These are phyloP conservation scores for Beverwykella pulmonaria DNA, from an alignment of 495 filamentous ascomycete genomes.

Conservation along the genomic window DNA sequence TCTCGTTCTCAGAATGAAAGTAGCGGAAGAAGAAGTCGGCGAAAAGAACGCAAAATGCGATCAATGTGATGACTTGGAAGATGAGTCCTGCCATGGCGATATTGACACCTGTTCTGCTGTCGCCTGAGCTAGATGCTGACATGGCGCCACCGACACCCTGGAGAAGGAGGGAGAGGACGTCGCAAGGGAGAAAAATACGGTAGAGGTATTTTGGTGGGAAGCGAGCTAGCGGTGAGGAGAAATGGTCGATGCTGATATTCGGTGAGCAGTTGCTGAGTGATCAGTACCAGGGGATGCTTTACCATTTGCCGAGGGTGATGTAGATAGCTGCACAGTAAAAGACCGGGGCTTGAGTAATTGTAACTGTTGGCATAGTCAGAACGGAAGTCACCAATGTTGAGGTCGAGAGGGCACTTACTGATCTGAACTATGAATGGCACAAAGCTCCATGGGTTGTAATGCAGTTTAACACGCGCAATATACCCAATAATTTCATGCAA, in stretches of 20 bases:
- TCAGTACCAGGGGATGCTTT: too few relatives aligned
- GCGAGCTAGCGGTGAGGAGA: not conserved
- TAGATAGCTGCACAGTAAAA: conserved; percentile 18
- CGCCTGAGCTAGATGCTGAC: conserved; percentile 1
- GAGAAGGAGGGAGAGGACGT: conserved; percentile 12
- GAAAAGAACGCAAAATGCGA: conserved; percentile 2
- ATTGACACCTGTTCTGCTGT: conserved; percentile 1
- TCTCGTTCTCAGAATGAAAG: not conserved
- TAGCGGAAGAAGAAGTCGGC: conserved; percentile 19
- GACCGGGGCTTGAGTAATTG: conserved; percentile 8
- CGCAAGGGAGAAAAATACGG: conserved; percentile 16
- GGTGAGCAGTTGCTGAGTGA: not conserved
- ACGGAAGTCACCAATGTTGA: not conserved
- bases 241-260: not conserved
- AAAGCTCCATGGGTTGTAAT: conserved; percentile 54
- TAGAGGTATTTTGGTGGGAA: conserved; percentile 12
- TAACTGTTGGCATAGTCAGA: not conserved
- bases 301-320: conserved; percentile 4
- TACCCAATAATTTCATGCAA: conserved; percentile 54
- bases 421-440: conserved; percentile 56
- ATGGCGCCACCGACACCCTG: conserved; percentile 17
- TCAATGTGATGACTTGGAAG: conserved; percentile 23
- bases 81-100: conserved; percentile 18
- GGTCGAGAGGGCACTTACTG: not conserved
- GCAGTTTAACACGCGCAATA: conserved; percentile 51